phyloP scores from a whole-genome alignment of 2,329 filamentous ascomycete species.

The Alternaria alternata region DNA sequence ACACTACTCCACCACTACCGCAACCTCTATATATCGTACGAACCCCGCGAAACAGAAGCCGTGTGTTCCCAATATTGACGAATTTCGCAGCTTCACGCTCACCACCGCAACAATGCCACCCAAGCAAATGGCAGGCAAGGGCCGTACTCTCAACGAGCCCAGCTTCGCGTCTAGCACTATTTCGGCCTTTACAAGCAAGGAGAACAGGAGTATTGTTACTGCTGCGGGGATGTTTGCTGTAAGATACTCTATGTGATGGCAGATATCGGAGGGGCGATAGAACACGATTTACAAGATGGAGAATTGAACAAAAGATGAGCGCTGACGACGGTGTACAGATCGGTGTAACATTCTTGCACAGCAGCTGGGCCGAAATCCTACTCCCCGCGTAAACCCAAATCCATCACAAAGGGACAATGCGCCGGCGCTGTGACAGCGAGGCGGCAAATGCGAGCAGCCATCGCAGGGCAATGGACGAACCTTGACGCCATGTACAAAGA shows the following conservation, averaged over 20 bases:
- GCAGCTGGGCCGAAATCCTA: constrained; percentile 62
- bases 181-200: constrained; percentile 54
- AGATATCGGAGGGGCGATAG: not conserved
- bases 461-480: not conserved
- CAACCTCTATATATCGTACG: constrained; percentile 12
- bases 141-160: constrained; percentile 42
- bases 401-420: not conserved
- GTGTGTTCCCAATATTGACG: not conserved
- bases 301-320: constrained; percentile 2
- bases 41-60: not conserved
- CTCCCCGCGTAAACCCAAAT: constrained; percentile 55
- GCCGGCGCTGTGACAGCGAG: not conserved
- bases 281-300: not conserved
- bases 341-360: constrained; percentile 61
- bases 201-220: constrained; percentile 60
- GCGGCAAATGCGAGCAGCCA: not conserved
- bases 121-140: constrained; percentile 38
- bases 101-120: constrained; percentile 37
- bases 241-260: constrained; percentile 35
- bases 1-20: constrained; percentile 4
- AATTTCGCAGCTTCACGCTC: not conserved
- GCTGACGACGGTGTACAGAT: constrained; percentile 48
- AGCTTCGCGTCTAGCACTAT: constrained; percentile 53
- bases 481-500: constrained; percentile 8
- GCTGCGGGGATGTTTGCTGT: constrained; percentile 61